A percentile compares a stretch with the other conserved stretches of the same genome.
Conservation (phyloP, 768 basidiomycete species). For the Russula earlei region DNA sequence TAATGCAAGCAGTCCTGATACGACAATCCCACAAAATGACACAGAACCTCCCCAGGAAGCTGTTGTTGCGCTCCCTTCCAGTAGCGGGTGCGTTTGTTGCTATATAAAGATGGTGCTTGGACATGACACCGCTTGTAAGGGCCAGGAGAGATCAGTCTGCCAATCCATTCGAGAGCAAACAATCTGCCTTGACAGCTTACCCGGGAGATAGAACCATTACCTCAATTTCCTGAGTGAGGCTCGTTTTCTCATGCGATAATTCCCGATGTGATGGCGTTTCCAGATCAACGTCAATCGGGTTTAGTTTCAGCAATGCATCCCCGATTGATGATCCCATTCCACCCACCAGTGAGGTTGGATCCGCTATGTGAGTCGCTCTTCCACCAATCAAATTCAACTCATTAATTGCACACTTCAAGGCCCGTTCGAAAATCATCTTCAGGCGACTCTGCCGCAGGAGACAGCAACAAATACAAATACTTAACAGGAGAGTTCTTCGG, state of each 20-base stretch:
- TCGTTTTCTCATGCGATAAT: neutral
- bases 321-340: constrained; percentile 8
- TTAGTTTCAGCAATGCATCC: neutral
- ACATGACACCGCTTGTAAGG: no score
- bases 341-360: neutral
- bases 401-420: neutral
- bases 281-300: neutral
- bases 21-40: no score
- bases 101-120: no score
- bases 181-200: neutral
- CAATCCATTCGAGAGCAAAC: constrained; percentile 1
- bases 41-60: no score
- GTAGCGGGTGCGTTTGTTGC: no score
- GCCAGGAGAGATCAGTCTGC: neutral
- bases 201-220: neutral
- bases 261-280: neutral
- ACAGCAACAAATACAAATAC: neutral
- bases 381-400: neutral
- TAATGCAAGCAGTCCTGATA: no score
- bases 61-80: no score
- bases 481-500: neutral
- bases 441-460: neutral
- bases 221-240: constrained; percentile 7
- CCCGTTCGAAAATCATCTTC: constrained; percentile 5
- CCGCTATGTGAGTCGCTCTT: constrained; percentile 1